phyloP scores from a whole-genome alignment of 2,329 filamentous ascomycete species.

The Setomelanomma holmii region DNA sequence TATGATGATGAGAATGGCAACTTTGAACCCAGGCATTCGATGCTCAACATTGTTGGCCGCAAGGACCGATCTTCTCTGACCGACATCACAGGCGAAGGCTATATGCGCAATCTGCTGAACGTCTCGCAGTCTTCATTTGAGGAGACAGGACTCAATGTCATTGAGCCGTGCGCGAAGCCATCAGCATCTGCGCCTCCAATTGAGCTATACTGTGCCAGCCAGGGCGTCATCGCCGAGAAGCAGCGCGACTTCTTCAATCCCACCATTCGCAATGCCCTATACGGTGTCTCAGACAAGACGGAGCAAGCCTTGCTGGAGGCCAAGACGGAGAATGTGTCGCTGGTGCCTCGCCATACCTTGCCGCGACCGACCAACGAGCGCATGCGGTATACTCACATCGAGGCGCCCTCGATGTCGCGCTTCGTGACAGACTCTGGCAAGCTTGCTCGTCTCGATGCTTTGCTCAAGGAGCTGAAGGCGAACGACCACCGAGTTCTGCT shows the following conservation, averaged over 20 bases:
- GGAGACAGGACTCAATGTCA: slow-evolving; percentile 73
- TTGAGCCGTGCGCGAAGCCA: slow-evolving; percentile 84
- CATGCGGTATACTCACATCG: slow-evolving; percentile 86
- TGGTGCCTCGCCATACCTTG: slow-evolving; percentile 71
- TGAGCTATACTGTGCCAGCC: slow-evolving; percentile 76
- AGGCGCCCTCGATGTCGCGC: slow-evolving; percentile 93
- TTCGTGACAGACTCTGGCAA: slow-evolving; percentile 99
- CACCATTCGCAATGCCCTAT: slow-evolving; percentile 76
- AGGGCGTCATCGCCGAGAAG: slow-evolving; percentile 68
- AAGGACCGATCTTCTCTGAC: slow-evolving; percentile 71
- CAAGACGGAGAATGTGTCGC: slow-evolving; percentile 70
- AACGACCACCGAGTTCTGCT: slow-evolving; percentile 91
- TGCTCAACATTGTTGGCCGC: slow-evolving; percentile 81
- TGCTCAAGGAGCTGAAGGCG: slow-evolving; percentile 89
- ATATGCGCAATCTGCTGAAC: slow-evolving; percentile 79
- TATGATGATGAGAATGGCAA: slow-evolving; percentile 71
- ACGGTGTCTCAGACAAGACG: slow-evolving; percentile 66
- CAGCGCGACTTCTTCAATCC: slow-evolving; percentile 80
- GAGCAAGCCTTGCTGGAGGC: slow-evolving; percentile 78
- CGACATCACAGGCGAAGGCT: slow-evolving; percentile 74
- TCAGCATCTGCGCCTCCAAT: slow-evolving; percentile 85
- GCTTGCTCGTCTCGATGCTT: slow-evolving; percentile 85
- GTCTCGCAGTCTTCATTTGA: slow-evolving; percentile 72
- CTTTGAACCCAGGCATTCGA: slow-evolving; percentile 75
- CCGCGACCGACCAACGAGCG: slow-evolving; percentile 82